phyloP scores from a whole-genome alignment of 106 monocot species.

The Platanthera guangdongensis region DNA sequence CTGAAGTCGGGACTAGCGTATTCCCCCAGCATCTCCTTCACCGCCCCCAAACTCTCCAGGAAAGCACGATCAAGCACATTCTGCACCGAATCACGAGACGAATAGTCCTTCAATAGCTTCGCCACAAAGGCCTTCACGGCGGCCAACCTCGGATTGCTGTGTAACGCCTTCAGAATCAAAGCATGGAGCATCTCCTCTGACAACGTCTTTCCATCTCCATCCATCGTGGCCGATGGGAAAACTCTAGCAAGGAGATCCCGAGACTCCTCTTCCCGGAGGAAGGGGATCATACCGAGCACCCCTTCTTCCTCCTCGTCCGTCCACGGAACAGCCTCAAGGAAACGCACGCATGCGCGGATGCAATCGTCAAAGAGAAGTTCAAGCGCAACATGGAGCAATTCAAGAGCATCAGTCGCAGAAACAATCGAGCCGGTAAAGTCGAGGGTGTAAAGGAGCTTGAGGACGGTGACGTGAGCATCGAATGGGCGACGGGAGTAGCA shows the following conservation, averaged over 20 bases:
- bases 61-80: slow-evolving; percentile 66
- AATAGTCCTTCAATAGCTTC: slow-evolving; percentile 56
- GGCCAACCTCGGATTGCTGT: slow-evolving; percentile 52
- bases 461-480: slow-evolving; percentile 57
- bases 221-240: slow-evolving; percentile 7
- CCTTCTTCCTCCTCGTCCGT: slow-evolving; percentile 65
- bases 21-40: slow-evolving; percentile 62
- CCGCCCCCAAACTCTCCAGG: slow-evolving; percentile 34
- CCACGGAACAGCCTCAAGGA: slow-evolving; percentile 93
- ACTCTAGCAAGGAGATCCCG: slow-evolving; percentile 52
- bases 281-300: slow-evolving; percentile 40
- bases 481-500: slow-evolving; percentile 26
- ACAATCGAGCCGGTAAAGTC: slow-evolving; percentile 42
- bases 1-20: slow-evolving; percentile 85
- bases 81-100: slow-evolving; percentile 30
- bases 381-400: slow-evolving; percentile 60
- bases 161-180: slow-evolving; percentile 50
- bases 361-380: slow-evolving; percentile 82
- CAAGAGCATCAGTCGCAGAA: slow-evolving; percentile 64
- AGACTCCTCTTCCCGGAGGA: slow-evolving; percentile 48
- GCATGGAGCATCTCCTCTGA: slow-evolving; percentile 72
- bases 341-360: slow-evolving; percentile 52
- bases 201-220: slow-evolving; percentile 13
- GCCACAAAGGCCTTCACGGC: slow-evolving; percentile 76
- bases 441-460: slow-evolving; percentile 68